A percentile compares a stretch with the other conserved stretches of the same genome.
Evolutionary conservation across 495 filamentous ascomycete genomes (phyloP).

Genomic region (Penicillium bovifimosum): DNA sequence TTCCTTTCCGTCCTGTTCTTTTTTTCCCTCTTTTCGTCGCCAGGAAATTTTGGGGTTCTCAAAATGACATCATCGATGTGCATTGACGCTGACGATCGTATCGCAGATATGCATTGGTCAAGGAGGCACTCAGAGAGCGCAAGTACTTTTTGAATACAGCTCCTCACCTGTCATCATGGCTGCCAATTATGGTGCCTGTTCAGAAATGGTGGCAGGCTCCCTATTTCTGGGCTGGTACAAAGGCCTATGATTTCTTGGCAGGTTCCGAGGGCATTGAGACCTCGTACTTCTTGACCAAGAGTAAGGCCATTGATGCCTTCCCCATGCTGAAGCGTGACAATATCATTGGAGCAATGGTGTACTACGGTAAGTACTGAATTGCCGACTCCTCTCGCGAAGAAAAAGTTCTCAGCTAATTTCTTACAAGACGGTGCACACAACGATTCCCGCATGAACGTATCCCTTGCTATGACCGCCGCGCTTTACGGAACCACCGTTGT

Average conservation of each 20-base stretch:
- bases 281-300: constrained; percentile 92
- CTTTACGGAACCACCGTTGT: constrained; percentile 89
- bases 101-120: constrained; percentile 73
- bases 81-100: constrained; percentile 12
- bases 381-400: background rate
- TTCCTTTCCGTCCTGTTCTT: constrained; percentile 5
- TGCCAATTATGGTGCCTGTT: constrained; percentile 96
- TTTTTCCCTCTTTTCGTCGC: background rate
- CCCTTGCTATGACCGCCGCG: constrained; percentile 90
- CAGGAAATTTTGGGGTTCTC: background rate
- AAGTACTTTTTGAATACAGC: constrained; percentile 95
- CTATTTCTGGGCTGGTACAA: constrained; percentile 96
- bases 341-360: constrained; percentile 85
- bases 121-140: constrained; percentile 91
- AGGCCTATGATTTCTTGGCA: constrained; percentile 90
- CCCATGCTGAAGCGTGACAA: constrained; percentile 93
- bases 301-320: constrained; percentile 90
- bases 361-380: constrained; percentile 62
- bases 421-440: constrained; percentile 87
- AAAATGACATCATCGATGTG: background rate
- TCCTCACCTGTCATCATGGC: constrained; percentile 88
- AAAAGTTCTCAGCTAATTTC: background rate
- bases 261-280: constrained; percentile 95
- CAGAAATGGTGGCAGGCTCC: constrained; percentile 97
- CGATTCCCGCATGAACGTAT: constrained; percentile 98